A percentile compares a stretch with the other conserved stretches of the same genome.
These are phyloP conservation scores for Colletotrichum sublineola DNA, from an alignment of 2,329 filamentous ascomycete species.

Conservation along the genomic window DNA sequence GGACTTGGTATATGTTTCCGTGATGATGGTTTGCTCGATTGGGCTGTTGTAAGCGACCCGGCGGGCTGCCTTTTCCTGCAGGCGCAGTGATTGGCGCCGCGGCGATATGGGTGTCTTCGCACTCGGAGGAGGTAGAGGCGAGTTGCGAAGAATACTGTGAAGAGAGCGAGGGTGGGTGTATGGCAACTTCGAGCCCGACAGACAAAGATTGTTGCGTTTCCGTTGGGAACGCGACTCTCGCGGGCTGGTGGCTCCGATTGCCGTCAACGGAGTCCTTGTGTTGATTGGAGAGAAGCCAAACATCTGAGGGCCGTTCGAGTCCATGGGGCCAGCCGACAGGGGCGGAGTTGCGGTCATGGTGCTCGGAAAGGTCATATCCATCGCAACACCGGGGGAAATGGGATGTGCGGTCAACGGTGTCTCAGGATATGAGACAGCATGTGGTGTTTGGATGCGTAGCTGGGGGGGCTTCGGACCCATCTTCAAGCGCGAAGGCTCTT, in stretches of 20 bases:
- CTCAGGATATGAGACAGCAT: conserved; percentile 62
- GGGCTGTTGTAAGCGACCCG: conserved; percentile 74
- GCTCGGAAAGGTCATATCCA: conserved; percentile 65
- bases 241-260: conserved; percentile 19
- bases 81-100: conserved; percentile 65
- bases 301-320: conserved; percentile 55
- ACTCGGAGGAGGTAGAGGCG: conserved; percentile 68
- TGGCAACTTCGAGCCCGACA: conserved; percentile 56
- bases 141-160: conserved; percentile 76
- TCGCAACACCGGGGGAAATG: conserved; percentile 60
- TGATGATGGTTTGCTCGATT: conserved; percentile 73
- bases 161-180: conserved; percentile 71
- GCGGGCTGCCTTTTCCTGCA: conserved; percentile 67
- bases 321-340: conserved; percentile 66
- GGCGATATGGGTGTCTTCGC: conserved; percentile 66
- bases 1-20: conserved; percentile 71
- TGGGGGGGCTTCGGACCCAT: conserved; percentile 51
- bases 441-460: conserved; percentile 58
- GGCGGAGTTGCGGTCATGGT: conserved; percentile 72
- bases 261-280: conserved; percentile 43
- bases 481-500: conserved; percentile 54
- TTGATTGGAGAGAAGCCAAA: conserved; percentile 62
- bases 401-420: conserved; percentile 67
- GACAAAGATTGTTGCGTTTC: conserved; percentile 53
- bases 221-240: conserved; percentile 52